These are phyloP conservation scores for Chaetomium globosum DNA, from an alignment of 2,329 filamentous ascomycete genomes.

Conservation along the genomic window DNA sequence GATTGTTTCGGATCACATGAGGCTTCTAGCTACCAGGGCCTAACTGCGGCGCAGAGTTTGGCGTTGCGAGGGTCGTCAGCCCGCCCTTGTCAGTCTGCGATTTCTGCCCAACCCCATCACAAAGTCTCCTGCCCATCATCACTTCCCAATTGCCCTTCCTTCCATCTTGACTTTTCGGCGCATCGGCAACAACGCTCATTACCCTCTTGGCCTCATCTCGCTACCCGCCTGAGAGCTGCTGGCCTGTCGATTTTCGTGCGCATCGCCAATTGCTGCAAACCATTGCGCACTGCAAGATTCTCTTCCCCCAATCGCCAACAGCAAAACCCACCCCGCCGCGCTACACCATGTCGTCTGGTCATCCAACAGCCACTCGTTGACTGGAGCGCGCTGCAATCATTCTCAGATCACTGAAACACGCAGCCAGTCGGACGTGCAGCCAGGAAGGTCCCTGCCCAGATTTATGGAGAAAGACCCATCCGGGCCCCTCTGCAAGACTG, in stretches of 20 bases:
- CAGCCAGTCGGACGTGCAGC: conserved; percentile 23
- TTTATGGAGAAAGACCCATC: conserved; percentile 20
- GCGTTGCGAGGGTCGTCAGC: background rate
- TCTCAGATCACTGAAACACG: background rate
- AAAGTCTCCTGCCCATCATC: conserved; percentile 10
- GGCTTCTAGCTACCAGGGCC: conserved; percentile 1
- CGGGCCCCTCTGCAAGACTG: background rate
- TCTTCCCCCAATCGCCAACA: conserved; percentile 3
- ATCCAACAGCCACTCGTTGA: conserved; percentile 14
- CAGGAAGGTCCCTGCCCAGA: conserved; percentile 10
- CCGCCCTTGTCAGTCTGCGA: background rate
- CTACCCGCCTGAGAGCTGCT: background rate
- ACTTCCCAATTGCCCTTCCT: background rate
- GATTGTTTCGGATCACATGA: conserved; percentile 16
- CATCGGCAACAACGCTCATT: conserved; percentile 2
- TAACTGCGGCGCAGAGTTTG: conserved; percentile 2
- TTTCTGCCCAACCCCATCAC: conserved; percentile 13
- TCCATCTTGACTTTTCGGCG: background rate
- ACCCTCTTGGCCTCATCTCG: conserved; percentile 5
- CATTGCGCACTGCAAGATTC: background rate
- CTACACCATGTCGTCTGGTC: conserved; percentile 10
- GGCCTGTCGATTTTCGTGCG: conserved; percentile 11
- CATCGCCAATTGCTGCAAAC: conserved; percentile 15
- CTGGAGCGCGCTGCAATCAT: background rate
- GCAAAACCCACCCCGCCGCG: background rate